These are phyloP conservation scores for Ormosia emarginata DNA, from an alignment of 306 rosid species.

Conservation along the genomic window DNA sequence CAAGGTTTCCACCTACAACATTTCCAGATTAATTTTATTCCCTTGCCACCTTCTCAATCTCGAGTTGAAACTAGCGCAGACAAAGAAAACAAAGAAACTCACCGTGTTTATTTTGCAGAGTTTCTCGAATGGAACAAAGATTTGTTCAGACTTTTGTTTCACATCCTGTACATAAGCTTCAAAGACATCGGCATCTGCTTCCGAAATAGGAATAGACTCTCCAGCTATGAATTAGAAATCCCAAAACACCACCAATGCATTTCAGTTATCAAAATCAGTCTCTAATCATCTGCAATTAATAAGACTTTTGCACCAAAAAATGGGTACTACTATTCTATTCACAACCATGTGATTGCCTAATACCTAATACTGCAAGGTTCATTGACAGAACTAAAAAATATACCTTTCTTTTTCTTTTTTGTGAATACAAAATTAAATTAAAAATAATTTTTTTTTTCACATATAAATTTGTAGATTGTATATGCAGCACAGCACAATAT, in stretches of 20 bases:
- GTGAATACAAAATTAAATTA: background rate
- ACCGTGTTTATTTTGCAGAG: slow-evolving; percentile 54
- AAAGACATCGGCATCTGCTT: slow-evolving; percentile 51
- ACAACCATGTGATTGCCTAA: background rate
- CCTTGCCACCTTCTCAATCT: slow-evolving; percentile 2
- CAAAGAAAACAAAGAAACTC: slow-evolving; percentile 11
- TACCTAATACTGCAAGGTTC: background rate
- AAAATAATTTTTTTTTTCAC: background rate
- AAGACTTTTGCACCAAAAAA: background rate
- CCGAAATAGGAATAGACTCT: slow-evolving; percentile 55
- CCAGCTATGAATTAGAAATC: slow-evolving; percentile 48
- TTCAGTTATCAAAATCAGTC: slow-evolving; percentile 8
- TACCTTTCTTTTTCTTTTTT: background rate
- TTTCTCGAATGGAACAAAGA: slow-evolving; percentile 61
- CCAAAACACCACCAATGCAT: slow-evolving; percentile 23
- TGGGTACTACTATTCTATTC: background rate
- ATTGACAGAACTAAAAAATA: background rate
- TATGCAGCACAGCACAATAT: background rate
- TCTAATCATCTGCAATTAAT: background rate
- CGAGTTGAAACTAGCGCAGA: background rate
- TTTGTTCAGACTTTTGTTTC: slow-evolving; percentile 54
- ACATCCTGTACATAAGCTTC: slow-evolving; percentile 59
- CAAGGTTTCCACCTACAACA: slow-evolving; percentile 68
- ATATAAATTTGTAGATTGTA: background rate
- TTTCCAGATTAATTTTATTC: slow-evolving; percentile 18